Percentiles rank a stretch among this genome's conserved stretches.
These are phyloP conservation scores for Phellinidium pouzarii DNA, from an alignment of 1,284 basidiomycete species.

Conservation along the genomic window DNA sequence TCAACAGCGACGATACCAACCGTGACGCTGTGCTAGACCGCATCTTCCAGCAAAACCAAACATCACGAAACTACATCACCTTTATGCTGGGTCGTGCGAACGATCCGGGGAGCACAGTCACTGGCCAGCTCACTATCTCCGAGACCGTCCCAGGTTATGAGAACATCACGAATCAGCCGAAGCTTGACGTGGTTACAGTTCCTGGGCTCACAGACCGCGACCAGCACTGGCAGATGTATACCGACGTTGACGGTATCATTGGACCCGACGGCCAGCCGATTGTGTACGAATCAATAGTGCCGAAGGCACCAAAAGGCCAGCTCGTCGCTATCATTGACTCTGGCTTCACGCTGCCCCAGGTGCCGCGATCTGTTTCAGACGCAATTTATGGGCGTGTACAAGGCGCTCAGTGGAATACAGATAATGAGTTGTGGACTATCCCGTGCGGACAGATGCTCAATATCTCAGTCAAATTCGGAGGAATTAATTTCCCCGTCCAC, in stretches of 20 bases:
- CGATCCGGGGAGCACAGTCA: conserved; percentile 37
- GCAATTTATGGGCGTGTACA: conserved; percentile 75
- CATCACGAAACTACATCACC: conserved; percentile 57
- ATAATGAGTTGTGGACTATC: conserved; percentile 57
- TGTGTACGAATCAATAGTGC: conserved; percentile 56
- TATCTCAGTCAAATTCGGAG: conserved; percentile 64
- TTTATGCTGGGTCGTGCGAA: conserved; percentile 57
- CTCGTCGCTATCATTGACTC: conserved; percentile 72
- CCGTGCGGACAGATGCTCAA: conserved; percentile 69
- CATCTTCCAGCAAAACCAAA: conserved; percentile 52
- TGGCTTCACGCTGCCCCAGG: conserved; percentile 54
- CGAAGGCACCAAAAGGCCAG: conserved; percentile 51
- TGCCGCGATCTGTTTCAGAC: conserved; percentile 66
- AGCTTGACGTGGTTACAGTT: conserved; percentile 61
- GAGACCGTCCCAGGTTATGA: conserved; percentile 50
- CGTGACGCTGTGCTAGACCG: conserved; percentile 53
- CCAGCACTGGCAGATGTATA: conserved; percentile 74
- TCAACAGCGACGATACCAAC: conserved; percentile 33
- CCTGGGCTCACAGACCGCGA: conserved; percentile 46
- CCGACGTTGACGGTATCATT: conserved; percentile 57
- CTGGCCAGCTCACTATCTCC: conserved; percentile 55
- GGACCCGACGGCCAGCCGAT: conserved; percentile 67
- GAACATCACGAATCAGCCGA: conserved; percentile 53
- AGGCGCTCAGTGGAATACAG: conserved; percentile 59
- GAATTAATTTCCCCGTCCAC: conserved; percentile 59